Percentiles rank a stretch among this genome's conserved stretches.
phyloP scores from a whole-genome alignment of 768 basidiomycete species.

The Zangia roseola region DNA sequence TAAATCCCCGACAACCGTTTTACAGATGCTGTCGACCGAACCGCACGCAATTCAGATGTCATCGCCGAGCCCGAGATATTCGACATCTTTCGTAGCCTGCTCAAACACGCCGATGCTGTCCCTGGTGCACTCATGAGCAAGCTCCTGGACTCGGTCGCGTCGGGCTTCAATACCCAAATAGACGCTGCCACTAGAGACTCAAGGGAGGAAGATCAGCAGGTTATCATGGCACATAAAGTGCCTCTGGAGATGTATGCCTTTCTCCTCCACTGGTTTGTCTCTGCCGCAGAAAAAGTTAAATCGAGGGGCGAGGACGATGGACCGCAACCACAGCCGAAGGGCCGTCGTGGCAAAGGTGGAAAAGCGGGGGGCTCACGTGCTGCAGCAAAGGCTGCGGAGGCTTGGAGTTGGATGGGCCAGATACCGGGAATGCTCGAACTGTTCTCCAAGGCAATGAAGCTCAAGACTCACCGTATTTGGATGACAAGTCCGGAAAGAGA shows the following conservation, averaged over 20 bases:
- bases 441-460: conserved; percentile 67
- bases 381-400: conserved; percentile 42
- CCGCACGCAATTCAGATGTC: conserved; percentile 72
- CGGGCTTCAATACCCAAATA: conserved; percentile 69
- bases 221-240: conserved; percentile 58
- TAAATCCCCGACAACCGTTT: conserved; percentile 11
- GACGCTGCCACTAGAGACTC: conserved; percentile 71
- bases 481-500: conserved; percentile 84
- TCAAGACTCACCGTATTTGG: conserved; percentile 84
- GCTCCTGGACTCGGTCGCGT: conserved; percentile 81
- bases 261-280: conserved; percentile 87
- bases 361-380: conserved; percentile 45
- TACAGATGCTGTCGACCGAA: conserved; percentile 75
- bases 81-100: conserved; percentile 76
- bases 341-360: conserved; percentile 58
- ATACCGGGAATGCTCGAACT: conserved; percentile 67
- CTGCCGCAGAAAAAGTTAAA: conserved; percentile 76
- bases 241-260: conserved; percentile 93
- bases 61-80: conserved; percentile 70
- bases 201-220: conserved; percentile 64
- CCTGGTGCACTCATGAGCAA: conserved; percentile 73
- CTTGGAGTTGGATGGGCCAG: conserved; percentile 79
- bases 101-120: conserved; percentile 71
- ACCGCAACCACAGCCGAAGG: conserved; percentile 44
- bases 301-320: conserved; percentile 47